Evolutionary conservation across 2,329 filamentous ascomycete species (phyloP).

Genomic region (Beauveria varroae): DNA sequence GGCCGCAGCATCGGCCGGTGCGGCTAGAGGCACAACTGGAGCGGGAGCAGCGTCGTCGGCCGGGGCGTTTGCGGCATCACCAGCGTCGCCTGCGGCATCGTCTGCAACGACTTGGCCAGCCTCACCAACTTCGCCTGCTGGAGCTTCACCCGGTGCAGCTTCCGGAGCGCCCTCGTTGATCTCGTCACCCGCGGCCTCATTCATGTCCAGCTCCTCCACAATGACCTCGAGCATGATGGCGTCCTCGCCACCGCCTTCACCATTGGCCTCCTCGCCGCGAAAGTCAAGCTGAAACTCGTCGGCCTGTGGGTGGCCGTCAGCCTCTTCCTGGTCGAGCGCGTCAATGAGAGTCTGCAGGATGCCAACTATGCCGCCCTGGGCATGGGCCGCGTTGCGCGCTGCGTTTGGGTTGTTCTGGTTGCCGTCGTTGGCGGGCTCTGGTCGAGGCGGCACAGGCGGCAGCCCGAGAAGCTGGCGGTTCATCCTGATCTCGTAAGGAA

Average conservation of each 20-base stretch:
- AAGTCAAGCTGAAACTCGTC: neutral
- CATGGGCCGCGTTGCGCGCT: neutral
- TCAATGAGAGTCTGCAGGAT: conserved; percentile 31
- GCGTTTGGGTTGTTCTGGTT: neutral
- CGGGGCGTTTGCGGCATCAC: neutral
- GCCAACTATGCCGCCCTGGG: conserved; percentile 24
- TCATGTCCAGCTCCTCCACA: conserved; percentile 23
- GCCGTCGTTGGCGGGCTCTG: conserved; percentile 9
- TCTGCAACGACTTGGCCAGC: neutral
- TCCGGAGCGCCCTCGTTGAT: neutral
- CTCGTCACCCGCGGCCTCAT: conserved; percentile 23
- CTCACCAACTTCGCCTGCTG: neutral
- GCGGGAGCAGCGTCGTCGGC: conserved; percentile 2
- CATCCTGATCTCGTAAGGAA: conserved; percentile 39
- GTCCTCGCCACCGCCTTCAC: conserved; percentile 18
- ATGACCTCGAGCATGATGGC: conserved; percentile 27
- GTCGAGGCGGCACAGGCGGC: conserved; percentile 21
- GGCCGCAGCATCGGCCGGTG: conserved; percentile 4
- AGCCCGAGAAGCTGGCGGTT: conserved; percentile 39
- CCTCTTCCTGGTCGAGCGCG: conserved; percentile 27
- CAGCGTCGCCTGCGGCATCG: neutral
- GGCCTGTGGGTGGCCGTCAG: conserved; percentile 17
- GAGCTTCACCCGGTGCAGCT: neutral
- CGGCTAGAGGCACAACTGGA: neutral
- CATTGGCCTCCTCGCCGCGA: conserved; percentile 6